Percentiles rank a stretch among this genome's conserved stretches.
Evolutionary conservation across 225 moss, liverwort and hornwort species (phyloP).

Genomic region (Antitrichia curtipendula): DNA sequence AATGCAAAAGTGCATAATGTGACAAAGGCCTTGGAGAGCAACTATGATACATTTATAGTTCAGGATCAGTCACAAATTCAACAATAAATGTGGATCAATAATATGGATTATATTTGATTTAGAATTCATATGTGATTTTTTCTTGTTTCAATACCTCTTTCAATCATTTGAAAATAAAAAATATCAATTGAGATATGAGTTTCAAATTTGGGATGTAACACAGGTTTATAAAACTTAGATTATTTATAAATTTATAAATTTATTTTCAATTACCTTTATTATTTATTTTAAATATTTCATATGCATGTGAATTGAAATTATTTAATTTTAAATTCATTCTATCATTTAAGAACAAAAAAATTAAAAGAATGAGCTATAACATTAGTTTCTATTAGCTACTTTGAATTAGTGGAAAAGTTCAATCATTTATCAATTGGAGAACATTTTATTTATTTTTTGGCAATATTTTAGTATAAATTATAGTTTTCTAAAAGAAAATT

Average conservation of each 20-base stretch:
- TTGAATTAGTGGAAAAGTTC: background rate
- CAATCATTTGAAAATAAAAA: background rate
- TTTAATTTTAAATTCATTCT: background rate
- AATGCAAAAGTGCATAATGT: too few species aligned
- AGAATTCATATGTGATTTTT: too few species aligned
- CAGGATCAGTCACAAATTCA: too few species aligned
- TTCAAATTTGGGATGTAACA: background rate
- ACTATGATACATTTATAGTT: too few species aligned
- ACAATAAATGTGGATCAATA: too few species aligned
- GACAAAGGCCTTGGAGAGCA: too few species aligned
- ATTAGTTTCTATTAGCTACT: background rate
- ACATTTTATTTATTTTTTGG: too few species aligned
- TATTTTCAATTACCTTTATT: background rate
- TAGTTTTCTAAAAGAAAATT: background rate
- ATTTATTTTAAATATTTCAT: background rate
- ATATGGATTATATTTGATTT: too few species aligned
- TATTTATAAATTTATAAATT: background rate
- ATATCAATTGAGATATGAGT: background rate
- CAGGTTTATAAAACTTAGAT: background rate
- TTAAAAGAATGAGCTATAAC: background rate
- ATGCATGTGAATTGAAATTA: background rate
- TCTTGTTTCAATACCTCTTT: background rate
- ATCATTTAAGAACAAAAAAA: background rate
- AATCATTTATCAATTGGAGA: background rate
- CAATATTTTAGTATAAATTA: background rate